A percentile compares a stretch with the other conserved stretches of the same genome.
These are phyloP conservation scores for Rhizoctonia solani DNA, from an alignment of 1,284 basidiomycete genomes.

Conservation along the genomic window DNA sequence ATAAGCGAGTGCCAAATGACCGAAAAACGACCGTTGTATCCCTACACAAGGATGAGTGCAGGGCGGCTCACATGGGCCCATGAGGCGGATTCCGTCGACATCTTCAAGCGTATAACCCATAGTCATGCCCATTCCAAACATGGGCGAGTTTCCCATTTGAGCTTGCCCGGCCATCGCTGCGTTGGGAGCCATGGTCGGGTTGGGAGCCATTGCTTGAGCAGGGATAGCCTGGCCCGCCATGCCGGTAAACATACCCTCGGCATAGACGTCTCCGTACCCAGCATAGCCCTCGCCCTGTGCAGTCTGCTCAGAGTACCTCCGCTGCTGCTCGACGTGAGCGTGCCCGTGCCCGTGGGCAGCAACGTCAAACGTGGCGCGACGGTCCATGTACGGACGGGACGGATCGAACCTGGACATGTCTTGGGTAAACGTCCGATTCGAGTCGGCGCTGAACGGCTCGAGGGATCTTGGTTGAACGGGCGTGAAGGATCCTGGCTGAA, in stretches of 20 bases:
- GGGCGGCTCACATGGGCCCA: too few relatives aligned
- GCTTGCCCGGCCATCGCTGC: neutral
- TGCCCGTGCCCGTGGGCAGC: constrained; percentile 3
- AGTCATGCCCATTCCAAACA: constrained; percentile 25
- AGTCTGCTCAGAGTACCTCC: constrained; percentile 13
- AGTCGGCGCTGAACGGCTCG: neutral
- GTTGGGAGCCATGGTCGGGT: neutral
- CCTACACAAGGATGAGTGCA: too few relatives aligned
- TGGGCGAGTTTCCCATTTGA: constrained; percentile 1
- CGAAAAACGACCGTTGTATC: too few relatives aligned
- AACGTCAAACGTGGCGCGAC: constrained; percentile 30
- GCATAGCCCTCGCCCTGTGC: neutral
- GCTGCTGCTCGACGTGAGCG: constrained; percentile 1
- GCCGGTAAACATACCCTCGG: too few relatives aligned
- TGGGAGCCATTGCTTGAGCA: neutral
- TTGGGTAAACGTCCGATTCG: neutral
- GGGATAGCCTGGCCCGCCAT: neutral
- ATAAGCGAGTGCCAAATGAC: too few relatives aligned
- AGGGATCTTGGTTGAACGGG: neutral
- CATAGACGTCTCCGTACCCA: neutral
- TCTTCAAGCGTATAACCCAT: constrained; percentile 8
- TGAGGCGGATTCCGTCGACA: neutral
- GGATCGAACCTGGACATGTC: neutral
- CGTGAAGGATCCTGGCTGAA: neutral
- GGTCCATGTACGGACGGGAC: constrained; percentile 13